Evolutionary conservation across 148 eudicot genomes (phyloP), one percentile per base, ranked within the genome.

Genomic region (Oxyria digyna): DNA sequence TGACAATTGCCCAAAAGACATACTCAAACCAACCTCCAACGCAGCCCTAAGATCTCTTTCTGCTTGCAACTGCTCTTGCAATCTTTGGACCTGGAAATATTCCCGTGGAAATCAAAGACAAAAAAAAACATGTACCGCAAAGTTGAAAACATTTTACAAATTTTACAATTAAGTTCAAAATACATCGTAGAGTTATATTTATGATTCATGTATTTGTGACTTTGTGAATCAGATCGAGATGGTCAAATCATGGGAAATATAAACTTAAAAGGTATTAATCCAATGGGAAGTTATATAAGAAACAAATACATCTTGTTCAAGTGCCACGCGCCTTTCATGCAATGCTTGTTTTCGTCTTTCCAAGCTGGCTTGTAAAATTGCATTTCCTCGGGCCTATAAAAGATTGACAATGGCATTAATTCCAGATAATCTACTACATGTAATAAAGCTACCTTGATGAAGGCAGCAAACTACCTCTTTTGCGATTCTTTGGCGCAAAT

Each of bases 31-130:
- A 71, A 94, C 98, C 79, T 94, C 98, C 74, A 94, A 75, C 41
- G 98, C 98, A 74, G 92, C 90, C 65, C 98, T 85, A 73, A 94
- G 81, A 80, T 94, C 98, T 82, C 98, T 88, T 82, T 94, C 98
- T 32, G 97, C 98, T 80, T 88, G 97, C 69, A 94, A 79, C 86
- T 94, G 98, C 78, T 94, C 98, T 79, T 94, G 98, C 74, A 94
- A 77, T 81, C 97, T 90, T 72, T 91, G 88, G 62, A 94, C 98
- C 98, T 94, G 69, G 48, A 32, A 29, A 31, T 14, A 9, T 2
- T 46, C 45, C 31, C 6, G 32, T 14, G 15, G 14, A 52, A 52
- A 52, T 52, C 31, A 52, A 52, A 52, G 62, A 46, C 6, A 21
- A 6, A 21, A 6, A 23, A 52, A 38, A 52, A 52, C 15, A 52